These are phyloP conservation scores for Trichosporon sp. DNA, from an alignment of 1,284 basidiomycete genomes.

Conservation along the genomic window DNA sequence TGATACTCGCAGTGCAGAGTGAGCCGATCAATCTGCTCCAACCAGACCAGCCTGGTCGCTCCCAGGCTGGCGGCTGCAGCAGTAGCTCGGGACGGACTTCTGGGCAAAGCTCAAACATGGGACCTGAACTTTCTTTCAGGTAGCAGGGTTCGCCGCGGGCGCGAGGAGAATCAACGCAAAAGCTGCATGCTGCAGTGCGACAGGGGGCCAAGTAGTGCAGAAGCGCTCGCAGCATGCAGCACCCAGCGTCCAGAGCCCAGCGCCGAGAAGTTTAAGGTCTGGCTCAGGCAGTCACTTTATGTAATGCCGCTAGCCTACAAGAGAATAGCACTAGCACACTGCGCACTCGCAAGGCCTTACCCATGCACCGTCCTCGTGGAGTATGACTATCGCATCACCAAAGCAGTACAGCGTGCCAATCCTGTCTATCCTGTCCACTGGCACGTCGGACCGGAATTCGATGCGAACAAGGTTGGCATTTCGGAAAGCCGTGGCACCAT, in stretches of 20 bases:
- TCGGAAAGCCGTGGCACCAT: not conserved
- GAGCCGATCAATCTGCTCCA: no score
- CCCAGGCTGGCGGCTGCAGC: not conserved
- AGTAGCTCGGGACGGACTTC: not conserved
- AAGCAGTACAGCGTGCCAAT: no score
- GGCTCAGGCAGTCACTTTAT: not conserved
- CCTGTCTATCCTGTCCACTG: not conserved
- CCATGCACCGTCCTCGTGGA: not conserved
- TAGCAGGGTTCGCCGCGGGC: not conserved
- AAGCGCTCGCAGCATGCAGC: no score
- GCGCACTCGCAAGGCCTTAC: not conserved
- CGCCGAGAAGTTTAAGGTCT: no score
- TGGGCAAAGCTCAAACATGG: slow-evolving; percentile 3
- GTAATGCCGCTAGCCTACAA: not conserved
- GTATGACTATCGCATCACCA: not conserved
- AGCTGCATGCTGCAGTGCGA: not conserved
- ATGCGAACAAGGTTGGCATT: not conserved
- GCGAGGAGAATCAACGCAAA: not conserved
- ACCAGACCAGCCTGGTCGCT: no score
- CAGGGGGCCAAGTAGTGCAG: no score
- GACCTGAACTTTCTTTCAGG: not conserved
- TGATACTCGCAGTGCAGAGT: no score
- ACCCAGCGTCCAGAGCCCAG: no score
- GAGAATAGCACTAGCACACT: not conserved
- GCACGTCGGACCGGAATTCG: not conserved